These are phyloP conservation scores for Trypanosoma avium DNA, from an alignment of 208 protist species.

Conservation along the genomic window DNA sequence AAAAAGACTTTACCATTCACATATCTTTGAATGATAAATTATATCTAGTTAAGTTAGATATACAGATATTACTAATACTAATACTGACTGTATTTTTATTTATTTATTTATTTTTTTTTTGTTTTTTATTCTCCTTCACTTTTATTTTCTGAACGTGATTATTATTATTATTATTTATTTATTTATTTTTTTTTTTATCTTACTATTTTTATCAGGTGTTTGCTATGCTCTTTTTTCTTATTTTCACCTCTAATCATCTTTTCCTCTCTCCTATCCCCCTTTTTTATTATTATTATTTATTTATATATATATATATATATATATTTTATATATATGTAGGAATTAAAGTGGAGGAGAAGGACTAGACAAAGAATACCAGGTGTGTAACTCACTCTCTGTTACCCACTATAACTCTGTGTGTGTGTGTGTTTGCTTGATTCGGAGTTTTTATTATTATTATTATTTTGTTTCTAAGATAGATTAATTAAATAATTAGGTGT, in stretches of 20 bases:
- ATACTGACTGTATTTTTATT: slow-evolving; percentile 1
- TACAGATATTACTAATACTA: no score
- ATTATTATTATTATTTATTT: background rate
- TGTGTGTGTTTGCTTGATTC: background rate
- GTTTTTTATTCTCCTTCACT: slow-evolving; percentile 8
- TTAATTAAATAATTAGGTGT: no score
- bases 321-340: slow-evolving; percentile 1
- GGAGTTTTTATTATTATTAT: no score
- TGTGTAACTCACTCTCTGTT: no score
- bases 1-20: background rate
- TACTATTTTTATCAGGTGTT: background rate
- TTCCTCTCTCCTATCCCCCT: background rate
- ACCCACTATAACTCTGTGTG: no score
- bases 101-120: slow-evolving; percentile 25
- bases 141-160: background rate
- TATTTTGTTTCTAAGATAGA: no score
- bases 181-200: background rate
- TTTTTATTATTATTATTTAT: slow-evolving; percentile 15
- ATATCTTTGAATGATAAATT: no score
- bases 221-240: background rate
- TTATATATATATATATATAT: slow-evolving; percentile 7
- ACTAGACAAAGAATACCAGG: no score
- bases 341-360: no score
- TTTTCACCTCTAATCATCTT: background rate
- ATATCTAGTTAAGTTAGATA: no score